Evolutionary conservation across 1,139 yeast species (phyloP), one percentile per base, ranked within the genome.

Genomic region (Wickerhamomyces sp.): DNA sequence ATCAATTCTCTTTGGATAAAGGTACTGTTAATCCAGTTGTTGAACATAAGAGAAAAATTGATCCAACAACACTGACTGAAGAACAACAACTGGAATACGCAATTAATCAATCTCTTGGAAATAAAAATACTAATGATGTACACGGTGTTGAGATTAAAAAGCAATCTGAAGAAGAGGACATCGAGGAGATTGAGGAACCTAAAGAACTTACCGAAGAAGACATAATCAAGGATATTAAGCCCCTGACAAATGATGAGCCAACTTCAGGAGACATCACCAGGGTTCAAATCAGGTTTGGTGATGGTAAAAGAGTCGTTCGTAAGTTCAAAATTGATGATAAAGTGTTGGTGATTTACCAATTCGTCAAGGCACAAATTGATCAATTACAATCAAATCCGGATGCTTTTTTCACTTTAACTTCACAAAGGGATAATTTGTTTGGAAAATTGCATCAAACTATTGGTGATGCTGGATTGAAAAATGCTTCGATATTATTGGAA

Each of bases 1-100:
- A 61, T n/a, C 58, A 70, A 32, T 85, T 77, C 55, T 77, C 93
- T 0, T 64, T 86, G 30, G 77, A 74, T 37, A 82, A 85, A 10
- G 69, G 66, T 22, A 72, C 78, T 23, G 70, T 70, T 31, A 88
- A 87, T 51, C 96, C 96, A 1, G 60, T 76, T 2, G 79, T 79
- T 1, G 61, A 66, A 23, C 81, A 75, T 44, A 71, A 71, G 35
- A 62, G 54, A 18, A 66, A 69, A 36, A 54, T 79, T 28, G 83
- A 80, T 47, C 78, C 82, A 2, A 75, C 72, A 33, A 59, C 76
- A 2, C 59, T 87, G 59, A 69, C 87, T 1, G 96, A 87, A 56
- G 95, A 86, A 45, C 91, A 87, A 52, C 96, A 87, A 56, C 68
- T 87, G 44, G 82, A 83, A 45, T 66, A 77, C 51, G 96, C 95